A percentile compares a stretch with the other conserved stretches of the same genome.
Conservation (phyloP, 2,329 filamentous ascomycete genomes). For the Graphilbum sp. region DNA sequence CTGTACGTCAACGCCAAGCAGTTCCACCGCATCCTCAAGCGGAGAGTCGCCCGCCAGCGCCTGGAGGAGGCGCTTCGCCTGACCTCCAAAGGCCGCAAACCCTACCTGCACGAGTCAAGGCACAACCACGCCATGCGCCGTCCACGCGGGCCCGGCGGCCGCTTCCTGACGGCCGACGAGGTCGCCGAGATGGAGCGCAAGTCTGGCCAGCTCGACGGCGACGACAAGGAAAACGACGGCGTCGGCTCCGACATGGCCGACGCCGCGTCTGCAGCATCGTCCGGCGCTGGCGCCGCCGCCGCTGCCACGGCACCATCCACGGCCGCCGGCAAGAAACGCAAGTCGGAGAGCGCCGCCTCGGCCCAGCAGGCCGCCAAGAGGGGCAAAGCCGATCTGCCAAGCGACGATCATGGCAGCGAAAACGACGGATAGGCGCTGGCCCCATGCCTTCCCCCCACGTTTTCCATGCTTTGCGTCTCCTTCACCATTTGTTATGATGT, state of each 20-base stretch:
- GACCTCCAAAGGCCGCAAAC: constrained; percentile 90
- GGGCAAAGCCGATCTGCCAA: constrained; percentile 24
- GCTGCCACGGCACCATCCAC: too few species aligned
- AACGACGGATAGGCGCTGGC: constrained; percentile 7
- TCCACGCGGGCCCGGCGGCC: constrained; percentile 80
- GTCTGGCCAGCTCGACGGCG: constrained; percentile 21
- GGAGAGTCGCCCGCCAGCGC: constrained; percentile 80
- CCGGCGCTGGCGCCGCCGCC: constrained; percentile 11
- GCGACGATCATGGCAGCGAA: constrained; percentile 18
- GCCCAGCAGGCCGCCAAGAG: constrained; percentile 39
- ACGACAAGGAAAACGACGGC: constrained; percentile 19
- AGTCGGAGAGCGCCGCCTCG: constrained; percentile 34
- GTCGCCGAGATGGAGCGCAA: constrained; percentile 73
- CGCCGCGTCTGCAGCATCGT: not conserved
- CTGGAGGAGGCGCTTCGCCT: constrained; percentile 83
- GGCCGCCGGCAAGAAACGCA: constrained; percentile 46
- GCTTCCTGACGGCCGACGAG: constrained; percentile 92
- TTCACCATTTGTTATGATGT: not conserved
- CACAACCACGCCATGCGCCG: constrained; percentile 97
- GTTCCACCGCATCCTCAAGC: constrained; percentile 92
- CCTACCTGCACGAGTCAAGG: constrained; percentile 90
- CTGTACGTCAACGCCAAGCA: constrained; percentile 98
- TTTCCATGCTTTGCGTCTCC: not conserved
- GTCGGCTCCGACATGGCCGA: constrained; percentile 11
- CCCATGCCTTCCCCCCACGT: not conserved